Evolutionary conservation across 2,329 filamentous ascomycete species (phyloP).

Genomic region (Fusarium subglutinans): DNA sequence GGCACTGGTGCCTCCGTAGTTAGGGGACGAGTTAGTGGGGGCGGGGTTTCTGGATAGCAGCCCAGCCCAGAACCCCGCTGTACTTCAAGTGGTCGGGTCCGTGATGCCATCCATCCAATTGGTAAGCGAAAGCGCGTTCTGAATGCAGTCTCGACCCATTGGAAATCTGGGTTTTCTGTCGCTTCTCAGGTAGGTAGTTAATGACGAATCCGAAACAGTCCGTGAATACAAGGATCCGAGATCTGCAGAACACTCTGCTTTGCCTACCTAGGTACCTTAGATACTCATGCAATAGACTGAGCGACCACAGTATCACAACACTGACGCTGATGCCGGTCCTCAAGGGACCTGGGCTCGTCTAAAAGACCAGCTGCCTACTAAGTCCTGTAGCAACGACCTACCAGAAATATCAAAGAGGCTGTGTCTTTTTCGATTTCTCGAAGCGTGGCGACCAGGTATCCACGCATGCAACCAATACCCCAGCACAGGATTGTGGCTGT

Average conservation of each 20-base stretch:
- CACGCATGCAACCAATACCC: not conserved
- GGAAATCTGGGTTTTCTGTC: slow-evolving; percentile 13
- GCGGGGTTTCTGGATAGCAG: slow-evolving; percentile 16
- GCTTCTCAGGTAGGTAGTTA: not conserved
- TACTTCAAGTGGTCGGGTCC: not conserved
- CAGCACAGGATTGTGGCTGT: slow-evolving; percentile 21
- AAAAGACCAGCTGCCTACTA: slow-evolving; percentile 19
- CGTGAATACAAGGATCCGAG: not conserved
- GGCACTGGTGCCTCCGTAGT: not conserved
- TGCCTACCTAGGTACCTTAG: not conserved
- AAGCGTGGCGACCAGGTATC: slow-evolving; percentile 13
- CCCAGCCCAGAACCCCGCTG: slow-evolving; percentile 2
- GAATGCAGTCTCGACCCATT: not conserved
- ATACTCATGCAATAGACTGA: not conserved
- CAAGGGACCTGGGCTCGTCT: not conserved
- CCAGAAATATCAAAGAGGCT: slow-evolving; percentile 4
- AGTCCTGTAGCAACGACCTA: not conserved
- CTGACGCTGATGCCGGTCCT: not conserved
- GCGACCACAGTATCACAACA: not conserved
- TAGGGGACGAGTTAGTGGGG: slow-evolving; percentile 21
- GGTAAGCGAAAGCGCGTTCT: slow-evolving; percentile 3
- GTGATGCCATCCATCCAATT: slow-evolving; percentile 4
- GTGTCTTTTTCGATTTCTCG: slow-evolving; percentile 22
- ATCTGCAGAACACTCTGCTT: not conserved
- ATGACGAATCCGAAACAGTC: slow-evolving; percentile 4